Conservation (phyloP, 2,329 filamentous ascomycete species). For the Ceratocystis colombiana region DNA sequence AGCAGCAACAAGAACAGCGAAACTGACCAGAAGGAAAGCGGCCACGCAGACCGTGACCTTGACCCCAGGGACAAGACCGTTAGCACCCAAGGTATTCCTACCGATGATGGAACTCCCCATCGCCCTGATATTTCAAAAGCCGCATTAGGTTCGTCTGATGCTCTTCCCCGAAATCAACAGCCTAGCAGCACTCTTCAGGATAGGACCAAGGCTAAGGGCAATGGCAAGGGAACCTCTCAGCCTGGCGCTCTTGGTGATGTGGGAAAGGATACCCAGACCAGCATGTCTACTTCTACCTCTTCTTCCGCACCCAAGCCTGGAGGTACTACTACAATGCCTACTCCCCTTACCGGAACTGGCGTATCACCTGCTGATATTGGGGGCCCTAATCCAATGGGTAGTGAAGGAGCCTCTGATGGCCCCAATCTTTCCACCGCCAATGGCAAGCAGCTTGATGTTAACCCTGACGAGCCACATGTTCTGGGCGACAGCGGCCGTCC, state of each 20-base stretch:
- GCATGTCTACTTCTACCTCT: background rate
- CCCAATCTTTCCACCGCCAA: slow-evolving; percentile 10
- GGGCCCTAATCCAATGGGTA: background rate
- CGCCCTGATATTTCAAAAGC: slow-evolving; percentile 3
- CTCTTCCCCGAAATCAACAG: background rate
- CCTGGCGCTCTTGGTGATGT: background rate
- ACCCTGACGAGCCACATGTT: slow-evolving; percentile 21
- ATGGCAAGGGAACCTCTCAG: too few species aligned
- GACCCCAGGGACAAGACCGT: background rate
- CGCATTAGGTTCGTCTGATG: background rate
- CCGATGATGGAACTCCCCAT: background rate
- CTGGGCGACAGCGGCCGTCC: slow-evolving; percentile 16
- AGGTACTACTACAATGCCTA: background rate
- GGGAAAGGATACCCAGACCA: background rate
- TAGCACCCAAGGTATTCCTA: background rate
- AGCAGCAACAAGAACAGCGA: slow-evolving; percentile 15
- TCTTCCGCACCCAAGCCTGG: background rate
- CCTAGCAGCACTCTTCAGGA: background rate
- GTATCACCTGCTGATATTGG: background rate
- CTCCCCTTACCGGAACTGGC: slow-evolving; percentile 5
- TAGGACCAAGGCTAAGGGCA: background rate
- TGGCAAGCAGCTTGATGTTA: slow-evolving; percentile 17
- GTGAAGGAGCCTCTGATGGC: background rate
- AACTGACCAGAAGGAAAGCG: background rate
- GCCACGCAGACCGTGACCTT: background rate